Base-by-base conservation (phyloP, 352 stramenopile species). In the Hyaloperonospora arabidopsidis region DNA sequence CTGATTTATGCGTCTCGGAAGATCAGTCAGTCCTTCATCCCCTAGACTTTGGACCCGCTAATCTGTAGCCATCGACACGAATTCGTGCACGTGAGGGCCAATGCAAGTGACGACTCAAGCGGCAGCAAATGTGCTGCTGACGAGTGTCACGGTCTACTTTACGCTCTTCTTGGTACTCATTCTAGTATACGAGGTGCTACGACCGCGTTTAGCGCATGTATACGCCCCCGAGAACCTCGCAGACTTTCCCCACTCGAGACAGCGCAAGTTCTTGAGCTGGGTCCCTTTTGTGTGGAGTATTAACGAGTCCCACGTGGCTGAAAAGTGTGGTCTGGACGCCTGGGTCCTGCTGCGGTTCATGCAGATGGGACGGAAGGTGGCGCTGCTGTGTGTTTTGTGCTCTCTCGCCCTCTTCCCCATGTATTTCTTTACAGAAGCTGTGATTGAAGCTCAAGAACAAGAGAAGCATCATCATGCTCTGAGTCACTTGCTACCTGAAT, bases 261-360 rank as follows among this genome's bases (percentile, higher is more conserved):
- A 74, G 19, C 39, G 32, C n/a, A 59, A 58, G 23, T 76, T 73
- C 35, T 61, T 82, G 35, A 53, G 50, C 15, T 89, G 79, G 77
- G 64, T 90, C n/a, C 75, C 75, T 14, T 77, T 83, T 54, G 51
- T 90, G 14, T 82, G 76, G 54, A 54, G 49, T 19, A 57, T 87
- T 17, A 52, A 66, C n/a, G 79, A 90, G 55, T 54, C 63, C 34
- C 57, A 76, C 35, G 76, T 90, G 29, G 71, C 83, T 14, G 58
- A 81, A 1, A 70, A 71, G 44, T 87, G 79, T 43, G 79, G 79
- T 0, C 62, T 90, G 52, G 77, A 88, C 53, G 74, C 79, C 14
- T 85, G 75, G 72, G 73, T 90, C 52, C 76, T 90, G 49, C 52
- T 90, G 54, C 79, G 77, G 45, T 92, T 92, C 49, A 66, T 89